These are phyloP conservation scores for Viola pubescens DNA, from an alignment of 441 rosid species.

Conservation along the genomic window DNA sequence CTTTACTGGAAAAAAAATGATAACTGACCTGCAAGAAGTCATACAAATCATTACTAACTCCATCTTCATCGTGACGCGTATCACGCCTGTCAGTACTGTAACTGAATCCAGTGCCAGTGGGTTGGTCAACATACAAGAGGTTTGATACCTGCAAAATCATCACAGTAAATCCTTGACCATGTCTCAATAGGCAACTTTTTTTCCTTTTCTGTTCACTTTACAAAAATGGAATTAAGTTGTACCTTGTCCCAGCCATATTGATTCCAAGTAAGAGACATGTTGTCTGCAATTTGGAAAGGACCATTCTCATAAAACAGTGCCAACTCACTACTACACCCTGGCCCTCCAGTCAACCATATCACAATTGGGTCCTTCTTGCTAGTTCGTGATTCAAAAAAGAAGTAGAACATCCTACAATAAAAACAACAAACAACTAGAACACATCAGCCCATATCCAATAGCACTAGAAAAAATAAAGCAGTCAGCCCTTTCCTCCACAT, in stretches of 20 bases:
- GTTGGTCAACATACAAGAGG: constrained; percentile 92
- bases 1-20: background rate
- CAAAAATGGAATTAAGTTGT: background rate
- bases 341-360: constrained; percentile 98
- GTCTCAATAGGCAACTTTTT: no score
- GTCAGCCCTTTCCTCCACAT: no score
- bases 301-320: constrained; percentile 97
- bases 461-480: no score
- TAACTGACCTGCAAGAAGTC: constrained; percentile 82
- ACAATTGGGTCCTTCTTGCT: constrained; percentile 73
- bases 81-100: constrained; percentile 79
- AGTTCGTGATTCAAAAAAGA: constrained; percentile 83
- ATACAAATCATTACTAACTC: constrained; percentile 82
- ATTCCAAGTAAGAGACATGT: constrained; percentile 91
- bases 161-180: background rate
- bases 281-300: constrained; percentile 66
- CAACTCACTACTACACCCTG: constrained; percentile 93
- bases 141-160: constrained; percentile 61
- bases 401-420: constrained; percentile 72
- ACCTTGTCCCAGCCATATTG: constrained; percentile 85
- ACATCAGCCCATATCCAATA: background rate
- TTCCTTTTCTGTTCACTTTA: background rate
- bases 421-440: constrained; percentile 1
- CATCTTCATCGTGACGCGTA: constrained; percentile 71
- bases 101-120: constrained; percentile 95